Evolutionary conservation across 2,329 filamentous ascomycete species (phyloP).

Genomic region (Bimuria novae-zelandiae): DNA sequence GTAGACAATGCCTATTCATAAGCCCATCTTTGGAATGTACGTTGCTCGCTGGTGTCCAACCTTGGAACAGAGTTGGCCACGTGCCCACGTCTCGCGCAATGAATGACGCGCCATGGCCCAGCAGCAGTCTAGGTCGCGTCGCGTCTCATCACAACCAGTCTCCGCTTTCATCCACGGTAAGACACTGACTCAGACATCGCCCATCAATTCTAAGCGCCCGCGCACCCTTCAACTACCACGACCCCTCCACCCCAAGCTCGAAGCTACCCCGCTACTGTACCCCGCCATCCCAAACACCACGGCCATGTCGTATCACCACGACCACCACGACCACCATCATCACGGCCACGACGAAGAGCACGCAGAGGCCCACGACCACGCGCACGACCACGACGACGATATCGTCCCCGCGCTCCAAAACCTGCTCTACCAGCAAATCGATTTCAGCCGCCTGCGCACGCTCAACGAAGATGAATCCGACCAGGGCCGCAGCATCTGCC

Average conservation of each 20-base stretch:
- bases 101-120: constrained; percentile 14
- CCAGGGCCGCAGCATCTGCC: constrained; percentile 74
- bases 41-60: too few species aligned
- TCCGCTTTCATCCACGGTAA: constrained; percentile 2
- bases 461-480: constrained; percentile 77
- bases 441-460: constrained; percentile 82
- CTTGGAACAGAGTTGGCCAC: too few species aligned
- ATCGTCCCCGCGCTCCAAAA: constrained; percentile 88
- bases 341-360: constrained; percentile 55
- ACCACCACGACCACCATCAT: constrained; percentile 20
- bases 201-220: too few species aligned
- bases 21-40: too few species aligned
- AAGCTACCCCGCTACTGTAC: constrained; percentile 42
- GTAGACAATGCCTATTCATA: too few species aligned
- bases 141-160: constrained; percentile 2
- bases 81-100: constrained; percentile 19
- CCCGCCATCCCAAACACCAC: constrained; percentile 22
- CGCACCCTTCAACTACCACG: not conserved
- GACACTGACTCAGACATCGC: not conserved
- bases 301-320: constrained; percentile 40
- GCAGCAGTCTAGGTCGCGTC: constrained; percentile 10
- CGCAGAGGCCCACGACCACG: constrained; percentile 60
- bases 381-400: constrained; percentile 89
- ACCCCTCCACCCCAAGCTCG: constrained; percentile 6
- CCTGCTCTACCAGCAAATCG: constrained; percentile 88